phyloP scores from a whole-genome alignment of 305 asterid genomes.

The Fraxinus angustifolia region DNA sequence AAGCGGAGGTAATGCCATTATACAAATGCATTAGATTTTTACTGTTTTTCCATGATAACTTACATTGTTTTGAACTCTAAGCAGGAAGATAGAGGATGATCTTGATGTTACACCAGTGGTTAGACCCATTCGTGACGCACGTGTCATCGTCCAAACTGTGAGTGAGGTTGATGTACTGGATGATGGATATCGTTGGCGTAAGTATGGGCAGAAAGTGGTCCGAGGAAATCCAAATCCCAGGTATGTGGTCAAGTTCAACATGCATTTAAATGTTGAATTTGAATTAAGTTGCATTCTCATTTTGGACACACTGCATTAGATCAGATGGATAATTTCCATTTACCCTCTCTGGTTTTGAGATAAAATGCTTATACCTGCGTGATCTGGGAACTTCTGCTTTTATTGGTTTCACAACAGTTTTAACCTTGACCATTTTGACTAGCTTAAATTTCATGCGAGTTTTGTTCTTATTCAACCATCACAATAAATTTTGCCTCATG shows the following conservation, averaged over 20 bases:
- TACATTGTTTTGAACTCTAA: conserved; percentile 19
- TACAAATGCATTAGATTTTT: not conserved
- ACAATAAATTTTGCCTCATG: not conserved
- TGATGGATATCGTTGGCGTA: conserved; percentile 98
- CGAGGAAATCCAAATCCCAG: conserved; percentile 98
- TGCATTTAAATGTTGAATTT: conserved; percentile 13
- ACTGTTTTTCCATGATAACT: conserved; percentile 7
- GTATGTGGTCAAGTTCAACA: conserved; percentile 35
- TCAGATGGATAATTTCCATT: not conserved
- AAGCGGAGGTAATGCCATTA: conserved; percentile 62
- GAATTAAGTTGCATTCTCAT: not conserved
- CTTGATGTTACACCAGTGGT: conserved; percentile 68
- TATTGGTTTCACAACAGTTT: not conserved
- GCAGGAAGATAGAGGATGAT: conserved; percentile 78
- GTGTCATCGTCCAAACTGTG: conserved; percentile 93
- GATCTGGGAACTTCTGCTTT: not conserved
- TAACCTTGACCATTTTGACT: not conserved
- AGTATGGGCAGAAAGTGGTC: conserved; percentile 97
- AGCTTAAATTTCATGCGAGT: not conserved
- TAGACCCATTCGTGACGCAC: conserved; percentile 89
- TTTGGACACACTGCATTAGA: not conserved
- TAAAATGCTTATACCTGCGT: not conserved
- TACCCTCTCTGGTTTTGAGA: not conserved
- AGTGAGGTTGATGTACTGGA: conserved; percentile 96
- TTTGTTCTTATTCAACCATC: not conserved